Evolutionary conservation across 2,329 filamentous ascomycete genomes (phyloP).

Genomic region (Alternaria longipes): DNA sequence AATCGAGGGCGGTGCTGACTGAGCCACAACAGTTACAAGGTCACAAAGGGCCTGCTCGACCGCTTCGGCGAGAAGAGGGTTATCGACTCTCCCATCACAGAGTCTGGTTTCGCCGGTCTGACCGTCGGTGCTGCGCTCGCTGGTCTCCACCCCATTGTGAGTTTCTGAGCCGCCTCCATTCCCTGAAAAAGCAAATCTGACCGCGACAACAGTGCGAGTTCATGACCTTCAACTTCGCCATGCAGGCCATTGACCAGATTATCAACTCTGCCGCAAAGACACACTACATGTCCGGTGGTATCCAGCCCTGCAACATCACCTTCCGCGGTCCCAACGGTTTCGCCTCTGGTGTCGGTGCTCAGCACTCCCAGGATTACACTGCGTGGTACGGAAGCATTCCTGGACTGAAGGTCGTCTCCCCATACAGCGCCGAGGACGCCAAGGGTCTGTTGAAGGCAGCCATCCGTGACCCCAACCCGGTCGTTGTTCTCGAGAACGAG

Average conservation of each 20-base stretch:
- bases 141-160: constrained; percentile 90
- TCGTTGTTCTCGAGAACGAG: constrained; percentile 72
- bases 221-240: constrained; percentile 99
- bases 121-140: constrained; percentile 94
- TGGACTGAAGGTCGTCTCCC: constrained; percentile 94
- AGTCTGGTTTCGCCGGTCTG: constrained; percentile 93
- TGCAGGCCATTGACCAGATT: constrained; percentile 99
- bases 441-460: constrained; percentile 98
- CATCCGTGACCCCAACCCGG: constrained; percentile 97
- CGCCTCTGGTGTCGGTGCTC: constrained; percentile 90
- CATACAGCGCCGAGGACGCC: constrained; percentile 97
- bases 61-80: constrained; percentile 97
- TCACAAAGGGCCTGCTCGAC: constrained; percentile 96
- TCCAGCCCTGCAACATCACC: constrained; percentile 99
- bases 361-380: constrained; percentile 99
- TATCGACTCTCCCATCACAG: constrained; percentile 98
- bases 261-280: constrained; percentile 99
- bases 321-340: constrained; percentile 99
- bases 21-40: constrained; percentile 79
- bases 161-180: constrained; percentile 43
- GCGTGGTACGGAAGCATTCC: constrained; percentile 99
- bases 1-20: constrained; percentile 49
- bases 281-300: constrained; percentile 99
- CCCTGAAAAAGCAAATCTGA: constrained; percentile 18
- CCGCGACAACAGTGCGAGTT: constrained; percentile 80